Conservation (phyloP, 2,329 filamentous ascomycete genomes). For the Penicillium sp. region DNA sequence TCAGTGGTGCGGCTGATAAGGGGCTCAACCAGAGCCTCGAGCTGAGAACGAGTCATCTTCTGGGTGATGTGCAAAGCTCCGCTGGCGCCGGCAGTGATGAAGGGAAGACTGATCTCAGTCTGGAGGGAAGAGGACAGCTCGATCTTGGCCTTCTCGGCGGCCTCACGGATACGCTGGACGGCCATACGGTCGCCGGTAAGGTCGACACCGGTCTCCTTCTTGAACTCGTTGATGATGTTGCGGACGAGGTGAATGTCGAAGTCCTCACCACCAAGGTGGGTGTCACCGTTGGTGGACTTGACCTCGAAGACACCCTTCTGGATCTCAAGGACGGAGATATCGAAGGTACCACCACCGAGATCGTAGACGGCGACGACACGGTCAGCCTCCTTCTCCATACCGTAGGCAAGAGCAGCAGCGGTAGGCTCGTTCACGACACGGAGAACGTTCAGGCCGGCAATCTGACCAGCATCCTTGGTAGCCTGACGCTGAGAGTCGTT, state of each 20-base stretch:
- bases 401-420: conserved; percentile 88
- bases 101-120: conserved; percentile 97
- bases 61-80: too few species aligned
- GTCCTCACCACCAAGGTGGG: conserved; percentile 95
- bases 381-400: conserved; percentile 82
- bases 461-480: conserved; percentile 87
- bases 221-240: conserved; percentile 94
- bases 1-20: conserved; percentile 99
- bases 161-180: too few species aligned
- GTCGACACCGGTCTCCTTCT: too few species aligned
- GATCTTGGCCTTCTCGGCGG: too few species aligned
- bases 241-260: conserved; percentile 97
- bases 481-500: conserved; percentile 96
- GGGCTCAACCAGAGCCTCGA: conserved; percentile 98
- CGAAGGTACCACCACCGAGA: conserved; percentile 87
- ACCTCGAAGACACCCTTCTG: conserved; percentile 92
- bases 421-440: conserved; percentile 96
- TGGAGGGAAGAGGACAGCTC: too few species aligned
- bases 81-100: too few species aligned
- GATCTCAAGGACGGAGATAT: conserved; percentile 86
- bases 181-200: too few species aligned
- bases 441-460: conserved; percentile 87
- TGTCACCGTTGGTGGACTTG: conserved; percentile 88
- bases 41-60: conserved; percentile 99
- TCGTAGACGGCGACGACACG: conserved; percentile 88